Percentiles rank a stretch among this genome's conserved stretches.
Evolutionary conservation across 2,329 filamentous ascomycete genomes (phyloP).

Genomic region (Orbilia ellipsospora): DNA sequence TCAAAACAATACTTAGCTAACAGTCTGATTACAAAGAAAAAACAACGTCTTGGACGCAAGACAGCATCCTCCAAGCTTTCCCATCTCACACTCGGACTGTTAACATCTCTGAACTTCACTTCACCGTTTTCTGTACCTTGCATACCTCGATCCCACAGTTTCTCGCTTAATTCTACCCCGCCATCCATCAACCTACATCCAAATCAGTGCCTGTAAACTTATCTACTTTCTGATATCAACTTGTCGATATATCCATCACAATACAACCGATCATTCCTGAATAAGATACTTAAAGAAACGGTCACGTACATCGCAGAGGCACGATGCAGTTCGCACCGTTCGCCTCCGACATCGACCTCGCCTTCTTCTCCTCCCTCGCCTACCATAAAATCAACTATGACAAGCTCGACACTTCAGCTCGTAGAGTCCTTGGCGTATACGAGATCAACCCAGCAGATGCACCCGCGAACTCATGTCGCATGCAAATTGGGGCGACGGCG

Average conservation of each 20-base stretch:
- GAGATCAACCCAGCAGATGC: conserved; percentile 79
- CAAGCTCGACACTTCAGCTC: conserved; percentile 92
- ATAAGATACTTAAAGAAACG: too few species aligned
- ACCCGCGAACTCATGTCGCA: conserved; percentile 81
- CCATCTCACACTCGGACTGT: conserved; percentile 1
- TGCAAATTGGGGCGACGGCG: conserved; percentile 90
- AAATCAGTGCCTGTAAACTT: too few species aligned
- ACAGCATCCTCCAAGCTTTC: background rate
- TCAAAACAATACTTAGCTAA: background rate
- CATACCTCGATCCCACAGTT: conserved; percentile 20
- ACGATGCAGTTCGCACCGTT: conserved; percentile 84
- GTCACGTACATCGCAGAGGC: background rate
- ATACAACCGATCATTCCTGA: too few species aligned
- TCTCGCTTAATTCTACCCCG: conserved; percentile 50
- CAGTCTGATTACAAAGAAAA: conserved; percentile 8
- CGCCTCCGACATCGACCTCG: conserved; percentile 91
- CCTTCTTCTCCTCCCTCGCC: conserved; percentile 94
- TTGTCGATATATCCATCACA: too few species aligned
- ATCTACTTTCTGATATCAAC: too few species aligned
- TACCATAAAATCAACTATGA: conserved; percentile 95
- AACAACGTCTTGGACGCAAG: background rate
- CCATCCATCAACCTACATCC: conserved; percentile 11
- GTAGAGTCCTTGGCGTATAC: conserved; percentile 86
- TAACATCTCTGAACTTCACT: conserved; percentile 13
- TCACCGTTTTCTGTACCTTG: conserved; percentile 28